These are phyloP conservation scores for Exsudoporus frostii DNA, from an alignment of 768 basidiomycete species.

Conservation along the genomic window DNA sequence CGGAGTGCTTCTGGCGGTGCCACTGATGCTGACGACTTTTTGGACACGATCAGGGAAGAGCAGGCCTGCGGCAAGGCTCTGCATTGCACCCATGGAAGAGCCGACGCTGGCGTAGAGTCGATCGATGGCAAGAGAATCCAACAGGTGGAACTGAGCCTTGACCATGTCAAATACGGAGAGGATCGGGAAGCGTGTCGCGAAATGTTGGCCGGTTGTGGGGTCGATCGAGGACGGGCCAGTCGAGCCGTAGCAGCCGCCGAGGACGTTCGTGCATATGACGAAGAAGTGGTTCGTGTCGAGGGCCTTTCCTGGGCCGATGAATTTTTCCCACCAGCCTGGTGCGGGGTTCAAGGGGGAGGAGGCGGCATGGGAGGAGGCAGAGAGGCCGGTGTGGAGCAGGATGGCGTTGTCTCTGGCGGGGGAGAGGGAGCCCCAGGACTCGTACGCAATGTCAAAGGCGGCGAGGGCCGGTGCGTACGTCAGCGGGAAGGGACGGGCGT, in stretches of 20 bases:
- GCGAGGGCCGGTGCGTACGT: conserved; percentile 60
- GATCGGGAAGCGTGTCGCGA: conserved; percentile 90
- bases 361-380: conserved; percentile 93
- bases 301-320: conserved; percentile 92
- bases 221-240: conserved; percentile 90
- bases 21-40: conserved; percentile 91
- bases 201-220: conserved; percentile 62
- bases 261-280: conserved; percentile 92
- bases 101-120: conserved; percentile 93
- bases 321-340: conserved; percentile 98
- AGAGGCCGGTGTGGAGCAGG: conserved; percentile 92
- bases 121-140: conserved; percentile 81
- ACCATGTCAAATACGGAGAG: conserved; percentile 97
- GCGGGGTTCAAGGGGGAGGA: conserved; percentile 72
- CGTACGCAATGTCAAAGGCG: conserved; percentile 87
- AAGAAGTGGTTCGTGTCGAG: conserved; percentile 92
- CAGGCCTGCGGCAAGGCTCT: conserved; percentile 94
- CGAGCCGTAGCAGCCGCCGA: conserved; percentile 97
- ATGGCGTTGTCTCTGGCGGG: conserved; percentile 80
- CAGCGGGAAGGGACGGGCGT: conserved; percentile 59
- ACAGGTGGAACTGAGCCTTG: conserved; percentile 80
- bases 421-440: conserved; percentile 94
- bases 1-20: conserved; percentile 88
- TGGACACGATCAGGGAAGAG: conserved; percentile 84
- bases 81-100: conserved; percentile 97